Base-by-base conservation (phyloP, 495 filamentous ascomycete genomes). In the Echria macrotheca region DNA sequence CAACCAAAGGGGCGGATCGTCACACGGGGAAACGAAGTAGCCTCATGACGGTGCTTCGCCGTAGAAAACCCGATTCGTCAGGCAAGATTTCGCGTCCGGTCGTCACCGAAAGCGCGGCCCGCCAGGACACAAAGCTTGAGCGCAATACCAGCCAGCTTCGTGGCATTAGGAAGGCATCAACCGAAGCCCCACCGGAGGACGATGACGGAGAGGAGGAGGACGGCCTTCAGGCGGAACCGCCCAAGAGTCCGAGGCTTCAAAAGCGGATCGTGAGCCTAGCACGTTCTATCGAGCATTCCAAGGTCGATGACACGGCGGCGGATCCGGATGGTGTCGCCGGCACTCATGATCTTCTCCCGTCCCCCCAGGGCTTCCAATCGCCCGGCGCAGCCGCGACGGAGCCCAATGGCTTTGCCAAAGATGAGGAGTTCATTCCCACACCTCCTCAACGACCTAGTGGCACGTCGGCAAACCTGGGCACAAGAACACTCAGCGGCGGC, bases 51-150 rank as follows among this genome's bases (percentile, higher is more conserved):
- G 72, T 71, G 3, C 60, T 80, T 11, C 66, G 67, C 36, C 67
- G 72, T 44, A 76, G 73, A 55, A 77, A 72, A 40, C 59, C 66
- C 24, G 63, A 64, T 12, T 46, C 58, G 11, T 53, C 9, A n/a
- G 60, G 67, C 49, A 66, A 61, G 41, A 72, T 78, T 24, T 59
- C 66, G 24, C 71, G 72, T 14, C 54, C 65, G 0, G 71, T 67
- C n/a, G 42, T 65, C 5, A 51, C 44, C 2, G 76, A 80, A 35
- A 75, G 70, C 42, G 67, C 73, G 10, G 74, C 75, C 10, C 61
- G 74, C 9, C 63, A 71, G 3, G 76, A 78, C 44, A 78, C 75
- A 3, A 69, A 64, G 44, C 63, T 78, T 2, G 76, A 80, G 50
- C 62, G 74, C n/a, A 71, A 59, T 51, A 49, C 51, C 19, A 64